Evolutionary conservation across 768 basidiomycete genomes (phyloP), one percentile per base, ranked within the genome.

Genomic region (Lentinula boryana): DNA sequence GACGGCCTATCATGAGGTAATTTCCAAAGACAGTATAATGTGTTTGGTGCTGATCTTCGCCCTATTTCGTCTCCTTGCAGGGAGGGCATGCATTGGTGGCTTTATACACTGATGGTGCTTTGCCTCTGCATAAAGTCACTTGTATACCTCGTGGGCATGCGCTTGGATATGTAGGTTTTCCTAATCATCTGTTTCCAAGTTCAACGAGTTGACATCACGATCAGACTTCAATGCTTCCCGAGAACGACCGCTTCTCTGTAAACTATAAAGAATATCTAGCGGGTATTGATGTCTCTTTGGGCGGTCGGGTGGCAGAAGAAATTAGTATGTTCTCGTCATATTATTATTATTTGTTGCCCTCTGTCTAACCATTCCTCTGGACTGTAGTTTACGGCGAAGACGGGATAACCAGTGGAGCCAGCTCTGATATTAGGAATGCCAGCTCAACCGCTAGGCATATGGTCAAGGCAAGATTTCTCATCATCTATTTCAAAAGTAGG

Each of bases 101-200:
- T 5, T 77, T 98, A 52, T 94, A 94, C 71, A 98, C 97, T 1
- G 84, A 91, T 63, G 96, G 95, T 54, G 94, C 95, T 46, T 94
- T 95, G 84, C 97, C 97, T 44, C 75, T 99, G 63, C 95, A 98
- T 74, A 97, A 97, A 77, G 96, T 98, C 36, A 98, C 96, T 27
- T 97, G 96, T 71, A 84, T 99, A 57, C 96, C 96, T 43, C 90
- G 97, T 67, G 97, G 97, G 31, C 91, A 96, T 69, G 90, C 95
- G 21, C 81, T 98, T 49, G 95, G 95, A 60, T 76, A 90, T 65
- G 91, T 93, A 76, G 16, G 9, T 38, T 35, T 56, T 43, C 41
- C 27, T 35, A 9, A 40, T 51, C 43, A 18, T 41, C 56, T 8
- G 36, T 13, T 65, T 62, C 56, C 56, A 48, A 46, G 44, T 9